Base-by-base conservation (phyloP, 2,329 filamentous ascomycete genomes). In the Ceratocystis albifundus region DNA sequence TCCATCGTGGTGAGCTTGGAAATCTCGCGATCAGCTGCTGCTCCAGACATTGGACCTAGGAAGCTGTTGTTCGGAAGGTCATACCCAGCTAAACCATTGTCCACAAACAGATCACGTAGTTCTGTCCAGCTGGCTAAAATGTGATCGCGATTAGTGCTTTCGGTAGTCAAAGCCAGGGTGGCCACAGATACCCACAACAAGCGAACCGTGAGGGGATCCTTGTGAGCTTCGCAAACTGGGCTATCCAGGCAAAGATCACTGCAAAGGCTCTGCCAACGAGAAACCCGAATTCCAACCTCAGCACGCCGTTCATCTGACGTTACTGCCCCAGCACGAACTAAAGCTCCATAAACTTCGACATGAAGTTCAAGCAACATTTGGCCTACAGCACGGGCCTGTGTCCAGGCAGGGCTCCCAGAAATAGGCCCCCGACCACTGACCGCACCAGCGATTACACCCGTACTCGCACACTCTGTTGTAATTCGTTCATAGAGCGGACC, bases 1-100 rank as follows among this genome's bases (percentile, higher is more conserved):
- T 96, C 93, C 84, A 96, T 94, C 0, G 93, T 97, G 15, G 90
- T 96, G 44, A 97, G 81, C 71, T 92, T 91, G 12, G 90, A 93
- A 30, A 96, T 88, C 73, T 99, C 93, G 65, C 90, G 86, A 69
- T 97, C 92, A 6, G 94, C 87, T 0, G 90, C 89, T n/a, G 83
- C 81, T 1, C 85, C 77, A 0, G 93, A 96, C 62, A 99, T 83
- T 69, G 94, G 89, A 0, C 90, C 85, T 86, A 99, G 96, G 22
- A 92, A 83, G 1, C 85, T 83, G 72, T 96, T 97, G 74, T 99
- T 97, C 3, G 87, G 83, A 0, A 97, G 78, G 44, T 80, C 78
- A 12, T 89, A 82, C 0, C 79, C 76, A 2, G 76, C 70, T 0
- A 76, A 71, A 1, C 75, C 72, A 44, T 76, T 76, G 1, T 77